Base-by-base conservation (phyloP, 2,329 filamentous ascomycete genomes). In the Fonsecaea erecta region DNA sequence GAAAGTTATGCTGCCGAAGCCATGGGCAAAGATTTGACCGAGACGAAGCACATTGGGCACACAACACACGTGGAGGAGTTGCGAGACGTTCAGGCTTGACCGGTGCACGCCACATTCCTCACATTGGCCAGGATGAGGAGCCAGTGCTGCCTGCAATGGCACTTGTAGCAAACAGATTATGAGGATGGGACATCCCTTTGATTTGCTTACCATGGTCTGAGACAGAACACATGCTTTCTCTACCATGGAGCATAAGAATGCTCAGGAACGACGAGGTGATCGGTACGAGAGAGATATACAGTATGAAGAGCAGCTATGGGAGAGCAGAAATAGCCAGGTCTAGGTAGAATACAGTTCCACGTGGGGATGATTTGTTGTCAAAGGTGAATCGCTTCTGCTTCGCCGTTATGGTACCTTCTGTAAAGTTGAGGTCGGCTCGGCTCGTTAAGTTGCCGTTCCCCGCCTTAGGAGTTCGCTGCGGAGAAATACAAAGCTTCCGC, bases 1-100 rank as follows among this genome's bases (percentile, higher is more conserved):
- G 61, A 64, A 40, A 51, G 61, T 14, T 64, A 64, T 32, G 65
- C 65, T 2, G 65, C 61, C 0, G 65, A 67, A 35, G 65, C 61
- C 18, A 67, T 67, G 61, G 64, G 60, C 0, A 52, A 63, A 37
- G 60, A 66, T 35, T 52, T 63, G n/a, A 28, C 16, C 14, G 60
- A 63, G 55, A 34, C 37, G 11, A 66, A 66, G 64, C 28, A 46
- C 7, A 24, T 52, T 14, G 32, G 35, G 21, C 56, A 55, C 7
- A n/a, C 51, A 11, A 32, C 60, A 14, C 64, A 66, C 34, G 64
- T 66, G 1, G 64, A 65, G 52, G 63, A 65, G 34, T 30, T 63
- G 26, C 26, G n/a, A 55, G 63, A 63, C 34, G 40, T 28, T 14
- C 32, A 21, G 14, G 14, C n/a, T 7, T 53, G 52, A 53, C 12